phyloP scores from a whole-genome alignment of 371 early-diverging fungal genomes.

The Furculomyces boomerangus region DNA sequence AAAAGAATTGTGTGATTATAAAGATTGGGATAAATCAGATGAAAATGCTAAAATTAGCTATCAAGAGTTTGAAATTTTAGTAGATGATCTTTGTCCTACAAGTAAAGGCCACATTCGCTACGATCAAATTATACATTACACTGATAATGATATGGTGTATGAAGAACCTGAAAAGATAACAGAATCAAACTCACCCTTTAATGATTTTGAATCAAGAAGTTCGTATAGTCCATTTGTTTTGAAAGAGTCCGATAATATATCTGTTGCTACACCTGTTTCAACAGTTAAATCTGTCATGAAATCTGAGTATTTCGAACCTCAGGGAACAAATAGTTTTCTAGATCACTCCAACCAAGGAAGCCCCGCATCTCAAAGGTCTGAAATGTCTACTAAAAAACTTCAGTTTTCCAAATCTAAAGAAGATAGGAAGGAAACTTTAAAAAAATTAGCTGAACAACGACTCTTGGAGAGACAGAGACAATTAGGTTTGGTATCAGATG shows the following conservation, averaged over 20 bases:
- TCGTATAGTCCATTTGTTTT: constrained; percentile 6
- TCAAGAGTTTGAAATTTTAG: background rate
- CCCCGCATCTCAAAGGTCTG: background rate
- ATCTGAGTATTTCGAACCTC: too few relatives aligned
- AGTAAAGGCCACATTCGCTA: background rate
- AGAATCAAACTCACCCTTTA: background rate
- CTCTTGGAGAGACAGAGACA: constrained; percentile 22
- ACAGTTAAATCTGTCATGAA: background rate
- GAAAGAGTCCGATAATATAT: too few relatives aligned
- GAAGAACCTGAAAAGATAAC: background rate
- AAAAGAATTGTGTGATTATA: background rate
- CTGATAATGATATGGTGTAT: too few relatives aligned
- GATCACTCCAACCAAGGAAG: background rate
- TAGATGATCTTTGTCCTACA: background rate
- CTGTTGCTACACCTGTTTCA: background rate
- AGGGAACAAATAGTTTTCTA: constrained; percentile 7
- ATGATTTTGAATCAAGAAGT: background rate
- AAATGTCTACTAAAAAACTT: background rate
- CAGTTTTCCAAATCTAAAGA: constrained; percentile 6
- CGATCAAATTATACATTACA: too few relatives aligned
- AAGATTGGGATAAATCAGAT: too few relatives aligned
- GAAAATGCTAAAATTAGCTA: background rate
- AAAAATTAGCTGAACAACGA: constrained; percentile 21
- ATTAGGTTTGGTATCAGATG: constrained; percentile 8
- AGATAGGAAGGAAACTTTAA: constrained; percentile 13